Conservation (phyloP, 345 rosid species). For the Corchorus olitorius region DNA sequence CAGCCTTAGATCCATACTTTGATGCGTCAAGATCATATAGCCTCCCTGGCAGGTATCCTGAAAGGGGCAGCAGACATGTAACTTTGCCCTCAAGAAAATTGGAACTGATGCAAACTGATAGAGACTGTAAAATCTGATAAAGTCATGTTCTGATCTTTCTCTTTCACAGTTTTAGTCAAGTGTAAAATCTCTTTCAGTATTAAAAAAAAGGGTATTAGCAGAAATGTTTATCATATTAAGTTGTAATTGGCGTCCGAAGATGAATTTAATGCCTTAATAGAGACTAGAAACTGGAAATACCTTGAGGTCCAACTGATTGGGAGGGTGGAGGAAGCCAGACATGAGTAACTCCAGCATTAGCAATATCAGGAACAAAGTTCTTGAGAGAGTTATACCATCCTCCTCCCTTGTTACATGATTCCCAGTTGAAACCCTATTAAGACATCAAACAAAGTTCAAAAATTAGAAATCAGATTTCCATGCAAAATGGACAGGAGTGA, state of each 20-base stretch:
- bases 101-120: background rate
- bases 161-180: background rate
- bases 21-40: constrained; percentile 76
- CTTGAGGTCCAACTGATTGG: constrained; percentile 67
- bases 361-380: constrained; percentile 55
- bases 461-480: background rate
- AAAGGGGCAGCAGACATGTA: background rate
- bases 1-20: constrained; percentile 61
- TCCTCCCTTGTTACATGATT: constrained; percentile 61
- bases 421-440: constrained; percentile 88
- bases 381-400: constrained; percentile 82
- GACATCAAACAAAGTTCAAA: background rate
- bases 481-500: background rate
- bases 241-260: background rate
- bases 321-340: constrained; percentile 97
- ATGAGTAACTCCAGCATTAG: constrained; percentile 72
- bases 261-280: background rate
- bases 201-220: background rate
- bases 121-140: background rate
- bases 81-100: background rate
- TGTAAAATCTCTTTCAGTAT: background rate
- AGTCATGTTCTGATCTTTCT: background rate
- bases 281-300: constrained; percentile 25
- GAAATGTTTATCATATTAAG: background rate
- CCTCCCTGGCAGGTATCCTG: constrained; percentile 92